Conservation (phyloP, 345 rosid species). For the Cardamine chenopodiifolia region DNA sequence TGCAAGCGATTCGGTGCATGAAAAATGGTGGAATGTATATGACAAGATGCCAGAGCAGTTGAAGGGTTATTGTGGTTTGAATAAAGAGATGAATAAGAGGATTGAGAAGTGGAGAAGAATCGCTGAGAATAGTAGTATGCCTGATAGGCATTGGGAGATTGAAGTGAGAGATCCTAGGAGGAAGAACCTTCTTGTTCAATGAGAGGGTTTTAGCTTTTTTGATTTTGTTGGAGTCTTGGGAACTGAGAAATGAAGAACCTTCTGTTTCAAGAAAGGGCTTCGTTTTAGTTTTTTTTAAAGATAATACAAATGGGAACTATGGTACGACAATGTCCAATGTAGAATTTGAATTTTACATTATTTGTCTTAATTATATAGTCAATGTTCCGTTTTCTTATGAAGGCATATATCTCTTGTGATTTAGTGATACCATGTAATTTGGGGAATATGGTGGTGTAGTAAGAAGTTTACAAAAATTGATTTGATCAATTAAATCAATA, state of each 20-base stretch:
- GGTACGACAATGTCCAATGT: neutral
- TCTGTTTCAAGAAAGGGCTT: constrained; percentile 6
- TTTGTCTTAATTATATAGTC: neutral
- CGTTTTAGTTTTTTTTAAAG: neutral
- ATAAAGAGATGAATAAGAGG: constrained; percentile 44
- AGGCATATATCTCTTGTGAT: neutral
- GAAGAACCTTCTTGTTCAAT: constrained; percentile 35
- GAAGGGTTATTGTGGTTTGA: constrained; percentile 62
- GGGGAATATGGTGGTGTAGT: too few relatives aligned
- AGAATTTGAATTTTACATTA: neutral
- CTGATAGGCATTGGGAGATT: constrained; percentile 71
- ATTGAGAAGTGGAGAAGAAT: constrained; percentile 63
- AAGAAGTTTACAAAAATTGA: too few relatives aligned
- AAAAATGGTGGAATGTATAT: constrained; percentile 72
- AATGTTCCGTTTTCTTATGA: neutral
- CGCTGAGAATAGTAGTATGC: constrained; percentile 47
- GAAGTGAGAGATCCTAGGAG: constrained; percentile 59
- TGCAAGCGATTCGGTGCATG: constrained; percentile 67
- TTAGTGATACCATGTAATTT: too few relatives aligned
- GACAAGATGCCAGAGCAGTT: constrained; percentile 62
- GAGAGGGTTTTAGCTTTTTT: constrained; percentile 11
- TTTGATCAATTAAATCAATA: too few relatives aligned
- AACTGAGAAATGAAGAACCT: neutral
- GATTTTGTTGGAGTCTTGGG: neutral
- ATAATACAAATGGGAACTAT: neutral